phyloP scores from a whole-genome alignment of 768 basidiomycete species.

The Amanita polypyramis region DNA sequence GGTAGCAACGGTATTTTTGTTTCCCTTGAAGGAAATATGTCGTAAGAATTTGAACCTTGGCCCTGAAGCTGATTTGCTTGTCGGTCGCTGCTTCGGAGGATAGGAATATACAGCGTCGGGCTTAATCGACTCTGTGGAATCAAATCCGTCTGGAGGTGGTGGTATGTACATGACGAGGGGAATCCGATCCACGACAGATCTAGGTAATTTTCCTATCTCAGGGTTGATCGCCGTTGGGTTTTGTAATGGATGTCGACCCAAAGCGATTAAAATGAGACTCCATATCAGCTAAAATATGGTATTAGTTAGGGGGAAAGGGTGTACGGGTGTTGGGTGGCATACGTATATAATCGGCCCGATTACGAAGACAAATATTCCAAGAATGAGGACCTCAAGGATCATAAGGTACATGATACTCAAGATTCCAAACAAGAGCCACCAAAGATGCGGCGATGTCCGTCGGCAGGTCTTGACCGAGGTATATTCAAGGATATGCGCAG shows the following conservation, averaged over 20 bases:
- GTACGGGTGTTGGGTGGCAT: constrained; percentile 20
- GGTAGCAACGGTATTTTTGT: constrained; percentile 6
- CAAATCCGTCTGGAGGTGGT: constrained; percentile 40
- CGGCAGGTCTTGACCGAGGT: constrained; percentile 70
- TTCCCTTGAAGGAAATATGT: constrained; percentile 14
- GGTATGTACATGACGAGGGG: constrained; percentile 84
- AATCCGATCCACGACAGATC: constrained; percentile 63
- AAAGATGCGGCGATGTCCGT: constrained; percentile 63
- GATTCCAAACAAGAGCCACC: constrained; percentile 81
- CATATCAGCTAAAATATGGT: constrained; percentile 48
- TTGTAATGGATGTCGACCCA: constrained; percentile 74
- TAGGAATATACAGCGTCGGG: constrained; percentile 46
- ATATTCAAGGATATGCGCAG: constrained; percentile 71
- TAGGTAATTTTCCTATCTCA: constrained; percentile 67
- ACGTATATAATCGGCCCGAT: constrained; percentile 74
- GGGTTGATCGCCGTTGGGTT: constrained; percentile 65
- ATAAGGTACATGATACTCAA: constrained; percentile 73
- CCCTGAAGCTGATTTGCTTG: constrained; percentile 19
- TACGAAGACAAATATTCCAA: constrained; percentile 70
- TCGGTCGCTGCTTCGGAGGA: constrained; percentile 41
- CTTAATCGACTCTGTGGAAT: constrained; percentile 22
- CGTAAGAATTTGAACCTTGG: constrained; percentile 47
- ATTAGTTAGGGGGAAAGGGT: background rate
- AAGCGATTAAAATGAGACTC: constrained; percentile 69
- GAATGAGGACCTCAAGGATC: constrained; percentile 54